These are phyloP conservation scores for Phalaenopsis aphrodite DNA, from an alignment of 106 monocot genomes.

Conservation along the genomic window DNA sequence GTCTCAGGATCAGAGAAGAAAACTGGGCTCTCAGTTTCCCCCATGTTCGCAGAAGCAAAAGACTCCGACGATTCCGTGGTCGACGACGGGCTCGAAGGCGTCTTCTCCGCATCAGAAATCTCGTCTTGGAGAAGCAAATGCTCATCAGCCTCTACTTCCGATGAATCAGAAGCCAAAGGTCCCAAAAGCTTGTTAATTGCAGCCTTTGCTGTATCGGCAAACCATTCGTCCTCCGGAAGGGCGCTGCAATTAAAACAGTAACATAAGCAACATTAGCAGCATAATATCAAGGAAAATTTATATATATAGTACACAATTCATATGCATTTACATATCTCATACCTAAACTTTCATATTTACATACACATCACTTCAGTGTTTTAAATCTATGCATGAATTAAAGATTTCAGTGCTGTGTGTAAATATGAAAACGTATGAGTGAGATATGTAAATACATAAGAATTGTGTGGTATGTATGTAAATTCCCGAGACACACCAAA, in stretches of 20 bases:
- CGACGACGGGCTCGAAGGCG: conserved; percentile 40
- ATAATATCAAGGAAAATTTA: neutral
- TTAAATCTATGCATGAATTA: no score
- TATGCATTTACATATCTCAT: no score
- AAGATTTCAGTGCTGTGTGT: no score
- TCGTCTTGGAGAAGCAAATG: conserved; percentile 40
- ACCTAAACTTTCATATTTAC: no score
- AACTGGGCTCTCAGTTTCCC: conserved; percentile 60
- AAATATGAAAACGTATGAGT: no score
- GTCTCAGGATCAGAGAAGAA: conserved; percentile 68
- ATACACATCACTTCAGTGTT: no score
- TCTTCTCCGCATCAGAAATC: conserved; percentile 60
- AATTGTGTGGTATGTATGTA: no score
- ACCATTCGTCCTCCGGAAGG: conserved; percentile 95
- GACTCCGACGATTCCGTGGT: conserved; percentile 44
- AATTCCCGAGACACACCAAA: no score
- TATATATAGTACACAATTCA: no score
- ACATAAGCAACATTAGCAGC: neutral
- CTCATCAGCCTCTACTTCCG: conserved; percentile 36
- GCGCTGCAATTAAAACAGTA: conserved; percentile 31
- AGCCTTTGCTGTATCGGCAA: conserved; percentile 69
- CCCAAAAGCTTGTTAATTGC: conserved; percentile 79
- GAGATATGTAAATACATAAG: no score
- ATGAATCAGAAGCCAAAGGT: conserved; percentile 52
- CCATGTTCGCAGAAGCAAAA: conserved; percentile 89